Conservation (phyloP, 1,284 basidiomycete species). For the Chondrostereum purpureum region DNA sequence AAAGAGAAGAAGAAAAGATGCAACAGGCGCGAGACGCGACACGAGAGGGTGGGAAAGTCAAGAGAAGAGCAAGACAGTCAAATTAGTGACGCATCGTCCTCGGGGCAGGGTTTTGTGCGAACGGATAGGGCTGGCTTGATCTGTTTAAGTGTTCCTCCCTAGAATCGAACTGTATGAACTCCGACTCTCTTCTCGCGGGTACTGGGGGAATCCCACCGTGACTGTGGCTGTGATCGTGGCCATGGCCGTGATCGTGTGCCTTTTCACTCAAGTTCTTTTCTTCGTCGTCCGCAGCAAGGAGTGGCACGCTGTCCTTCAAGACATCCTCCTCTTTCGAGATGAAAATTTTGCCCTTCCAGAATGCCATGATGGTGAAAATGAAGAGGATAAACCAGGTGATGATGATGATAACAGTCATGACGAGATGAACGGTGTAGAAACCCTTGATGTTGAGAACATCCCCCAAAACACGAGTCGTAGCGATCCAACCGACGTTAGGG, state of each 20-base stretch:
- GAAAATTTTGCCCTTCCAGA: slow-evolving; percentile 40
- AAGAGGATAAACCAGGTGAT: slow-evolving; percentile 34
- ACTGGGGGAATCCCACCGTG: too few species aligned
- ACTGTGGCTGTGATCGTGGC: too few species aligned
- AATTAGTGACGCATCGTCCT: too few species aligned
- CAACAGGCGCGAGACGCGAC: too few species aligned
- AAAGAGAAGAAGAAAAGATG: too few species aligned
- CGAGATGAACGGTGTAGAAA: slow-evolving; percentile 32
- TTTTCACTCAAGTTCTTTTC: not conserved
- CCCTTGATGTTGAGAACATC: slow-evolving; percentile 34
- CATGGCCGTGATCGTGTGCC: too few species aligned
- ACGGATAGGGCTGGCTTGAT: not conserved
- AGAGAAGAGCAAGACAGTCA: too few species aligned
- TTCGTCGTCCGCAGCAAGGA: not conserved
- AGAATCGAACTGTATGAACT: not conserved
- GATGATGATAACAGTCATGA: slow-evolving; percentile 33
- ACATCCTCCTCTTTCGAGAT: slow-evolving; percentile 37
- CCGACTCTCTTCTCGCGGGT: not conserved
- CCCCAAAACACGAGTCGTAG: slow-evolving; percentile 32
- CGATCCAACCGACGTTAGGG: slow-evolving; percentile 46
- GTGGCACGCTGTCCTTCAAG: slow-evolving; percentile 25
- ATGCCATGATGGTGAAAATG: slow-evolving; percentile 33
- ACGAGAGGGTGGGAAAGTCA: too few species aligned
- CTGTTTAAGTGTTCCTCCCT: not conserved
- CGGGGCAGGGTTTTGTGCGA: too few species aligned